These are phyloP conservation scores for Fusarium mundagurra DNA, from an alignment of 2,329 filamentous ascomycete species.

Conservation along the genomic window DNA sequence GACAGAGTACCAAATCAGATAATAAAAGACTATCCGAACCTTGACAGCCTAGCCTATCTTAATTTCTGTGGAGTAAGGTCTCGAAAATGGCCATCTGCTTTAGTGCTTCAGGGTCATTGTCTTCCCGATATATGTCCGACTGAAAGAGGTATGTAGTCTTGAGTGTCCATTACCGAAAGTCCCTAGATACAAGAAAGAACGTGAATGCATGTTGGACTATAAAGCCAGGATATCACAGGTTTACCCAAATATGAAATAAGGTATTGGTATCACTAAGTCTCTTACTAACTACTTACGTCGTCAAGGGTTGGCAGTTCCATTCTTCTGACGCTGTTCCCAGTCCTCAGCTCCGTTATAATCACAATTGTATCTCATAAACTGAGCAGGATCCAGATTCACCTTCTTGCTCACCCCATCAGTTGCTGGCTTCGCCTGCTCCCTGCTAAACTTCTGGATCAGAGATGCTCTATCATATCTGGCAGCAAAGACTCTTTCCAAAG, in stretches of 20 bases:
- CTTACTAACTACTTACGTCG: neutral
- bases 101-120: too few relatives aligned
- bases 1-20: too few relatives aligned
- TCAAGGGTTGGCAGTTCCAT: constrained; percentile 4
- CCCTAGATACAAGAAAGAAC: accelerated
- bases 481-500: constrained; percentile 6
- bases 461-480: constrained; percentile 22
- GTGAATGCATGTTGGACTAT: accelerated
- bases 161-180: neutral
- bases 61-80: neutral
- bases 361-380: constrained; percentile 38
- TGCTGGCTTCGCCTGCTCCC: constrained; percentile 33
- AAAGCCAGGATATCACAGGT: neutral
- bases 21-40: neutral
- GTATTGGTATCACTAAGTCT: neutral
- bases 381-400: constrained; percentile 32
- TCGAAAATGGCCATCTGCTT: neutral
- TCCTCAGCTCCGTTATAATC: constrained; percentile 31
- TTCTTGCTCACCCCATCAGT: constrained; percentile 25
- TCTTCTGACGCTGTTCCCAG: constrained; percentile 33
- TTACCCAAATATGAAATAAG: neutral
- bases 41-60: too few relatives aligned
- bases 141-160: neutral
- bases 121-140: neutral
- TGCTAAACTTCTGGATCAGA: constrained; percentile 35